phyloP scores from a whole-genome alignment of 331 rosid species.

The Rhamnella rubrinervis region DNA sequence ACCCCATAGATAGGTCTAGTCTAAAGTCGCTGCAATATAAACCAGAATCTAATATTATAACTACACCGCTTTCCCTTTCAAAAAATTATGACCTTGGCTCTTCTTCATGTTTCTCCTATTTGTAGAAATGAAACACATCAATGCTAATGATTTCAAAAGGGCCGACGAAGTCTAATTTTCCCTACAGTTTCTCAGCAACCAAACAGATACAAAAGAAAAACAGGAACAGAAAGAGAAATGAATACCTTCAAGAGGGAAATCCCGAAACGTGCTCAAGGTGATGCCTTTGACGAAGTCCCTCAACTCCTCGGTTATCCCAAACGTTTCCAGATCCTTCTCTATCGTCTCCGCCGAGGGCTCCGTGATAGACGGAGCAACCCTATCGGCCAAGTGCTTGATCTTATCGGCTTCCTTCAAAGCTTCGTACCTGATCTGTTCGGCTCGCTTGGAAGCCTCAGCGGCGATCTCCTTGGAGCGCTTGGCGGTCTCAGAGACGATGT shows the following conservation, averaged over 20 bases:
- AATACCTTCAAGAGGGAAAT: constrained; percentile 69
- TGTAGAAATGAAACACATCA: too few species aligned
- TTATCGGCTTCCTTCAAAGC: constrained; percentile 43
- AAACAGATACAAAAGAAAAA: not conserved
- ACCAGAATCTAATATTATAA: not conserved
- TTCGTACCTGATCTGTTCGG: constrained; percentile 33
- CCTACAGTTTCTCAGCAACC: constrained; percentile 3
- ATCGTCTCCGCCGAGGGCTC: constrained; percentile 17
- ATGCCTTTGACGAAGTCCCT: constrained; percentile 68
- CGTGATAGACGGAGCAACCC: constrained; percentile 11
- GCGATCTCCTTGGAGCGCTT: constrained; percentile 52
- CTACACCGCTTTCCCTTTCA: not conserved
- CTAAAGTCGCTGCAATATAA: not conserved
- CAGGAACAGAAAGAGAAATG: not conserved
- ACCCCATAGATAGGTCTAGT: too few species aligned
- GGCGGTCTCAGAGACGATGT: constrained; percentile 45
- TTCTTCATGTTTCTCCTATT: too few species aligned
- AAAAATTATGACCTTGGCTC: too few species aligned
- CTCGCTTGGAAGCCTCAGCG: constrained; percentile 58
- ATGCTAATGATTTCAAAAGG: too few species aligned
- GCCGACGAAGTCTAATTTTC: too few species aligned
- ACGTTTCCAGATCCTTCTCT: constrained; percentile 33
- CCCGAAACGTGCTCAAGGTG: constrained; percentile 51
- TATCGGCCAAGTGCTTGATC: constrained; percentile 39
- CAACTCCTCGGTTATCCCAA: constrained; percentile 62